These are phyloP conservation scores for Prunus mongolica DNA, from an alignment of 306 rosid species.

Conservation along the genomic window DNA sequence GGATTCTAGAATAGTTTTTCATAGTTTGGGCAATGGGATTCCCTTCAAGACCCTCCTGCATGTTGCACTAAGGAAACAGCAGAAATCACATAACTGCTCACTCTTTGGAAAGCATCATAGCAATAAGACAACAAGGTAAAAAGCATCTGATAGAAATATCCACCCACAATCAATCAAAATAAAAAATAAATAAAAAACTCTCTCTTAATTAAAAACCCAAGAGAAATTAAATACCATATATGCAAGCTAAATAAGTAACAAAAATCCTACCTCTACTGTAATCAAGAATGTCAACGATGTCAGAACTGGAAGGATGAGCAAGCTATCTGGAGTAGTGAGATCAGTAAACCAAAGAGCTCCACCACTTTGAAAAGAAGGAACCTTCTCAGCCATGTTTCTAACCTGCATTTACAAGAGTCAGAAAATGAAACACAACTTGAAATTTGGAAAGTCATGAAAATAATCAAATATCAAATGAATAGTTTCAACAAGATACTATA, in stretches of 20 bases:
- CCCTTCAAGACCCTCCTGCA: slow-evolving; percentile 96
- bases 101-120: neutral
- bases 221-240: neutral
- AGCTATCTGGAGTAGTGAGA: slow-evolving; percentile 75
- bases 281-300: slow-evolving; percentile 71
- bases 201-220: neutral
- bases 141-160: neutral
- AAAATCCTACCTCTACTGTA: slow-evolving; percentile 70
- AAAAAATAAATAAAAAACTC: neutral
- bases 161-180: neutral
- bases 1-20: slow-evolving; percentile 74
- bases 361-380: slow-evolving; percentile 85
- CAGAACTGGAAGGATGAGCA: slow-evolving; percentile 66
- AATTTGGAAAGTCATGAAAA: neutral
- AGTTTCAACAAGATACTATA: slow-evolving; percentile 6
- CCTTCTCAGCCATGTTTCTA: slow-evolving; percentile 77
- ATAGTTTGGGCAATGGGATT: slow-evolving; percentile 72
- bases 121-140: neutral
- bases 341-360: slow-evolving; percentile 91
- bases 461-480: neutral
- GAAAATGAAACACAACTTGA: neutral
- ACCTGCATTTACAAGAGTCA: slow-evolving; percentile 32
- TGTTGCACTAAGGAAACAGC: slow-evolving; percentile 51
- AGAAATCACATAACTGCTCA: neutral
- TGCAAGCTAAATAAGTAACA: neutral